Percentiles rank a stretch among this genome's conserved stretches.
These are phyloP conservation scores for Pseudopyricularia cyperi DNA, from an alignment of 2,329 filamentous ascomycete genomes.

Conservation along the genomic window DNA sequence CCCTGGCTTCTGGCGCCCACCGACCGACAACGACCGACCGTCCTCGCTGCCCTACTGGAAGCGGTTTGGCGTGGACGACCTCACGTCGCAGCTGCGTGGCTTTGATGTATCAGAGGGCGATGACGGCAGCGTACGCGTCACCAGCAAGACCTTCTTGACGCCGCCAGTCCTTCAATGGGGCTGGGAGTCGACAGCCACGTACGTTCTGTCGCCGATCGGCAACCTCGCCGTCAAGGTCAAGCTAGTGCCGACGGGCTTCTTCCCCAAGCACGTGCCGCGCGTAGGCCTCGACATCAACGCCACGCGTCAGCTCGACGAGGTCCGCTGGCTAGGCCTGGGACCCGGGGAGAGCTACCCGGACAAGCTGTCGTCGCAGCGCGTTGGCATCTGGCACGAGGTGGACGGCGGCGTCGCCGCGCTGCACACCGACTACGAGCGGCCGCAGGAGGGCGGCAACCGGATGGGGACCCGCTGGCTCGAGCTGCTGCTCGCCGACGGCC, in stretches of 20 bases:
- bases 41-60: slow-evolving; percentile 44
- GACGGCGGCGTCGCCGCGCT: slow-evolving; percentile 30
- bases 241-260: slow-evolving; percentile 30
- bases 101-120: slow-evolving; percentile 14
- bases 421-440: slow-evolving; percentile 49
- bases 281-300: slow-evolving; percentile 47
- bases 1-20: slow-evolving; percentile 48
- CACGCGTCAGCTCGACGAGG: slow-evolving; percentile 27
- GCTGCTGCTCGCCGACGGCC: slow-evolving; percentile 14
- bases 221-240: slow-evolving; percentile 29
- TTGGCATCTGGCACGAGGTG: slow-evolving; percentile 32
- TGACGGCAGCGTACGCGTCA: slow-evolving; percentile 20
- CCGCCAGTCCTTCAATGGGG: slow-evolving; percentile 52
- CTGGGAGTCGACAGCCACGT: slow-evolving; percentile 22
- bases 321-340: slow-evolving; percentile 49
- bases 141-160: slow-evolving; percentile 34
- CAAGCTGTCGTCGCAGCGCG: slow-evolving; percentile 38
- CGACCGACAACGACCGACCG: slow-evolving; percentile 51
- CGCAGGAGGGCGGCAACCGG: slow-evolving; percentile 55
- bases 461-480: slow-evolving; percentile 46
- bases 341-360: slow-evolving; percentile 53
- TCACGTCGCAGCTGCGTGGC: slow-evolving; percentile 32
- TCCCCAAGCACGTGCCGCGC: slow-evolving; percentile 43
- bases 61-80: slow-evolving; percentile 30
- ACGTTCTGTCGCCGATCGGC: slow-evolving; percentile 27